Percentiles rank a stretch among this genome's conserved stretches.
These are phyloP conservation scores for Fusarium circinatum DNA, from an alignment of 2,329 filamentous ascomycete species.

Conservation along the genomic window DNA sequence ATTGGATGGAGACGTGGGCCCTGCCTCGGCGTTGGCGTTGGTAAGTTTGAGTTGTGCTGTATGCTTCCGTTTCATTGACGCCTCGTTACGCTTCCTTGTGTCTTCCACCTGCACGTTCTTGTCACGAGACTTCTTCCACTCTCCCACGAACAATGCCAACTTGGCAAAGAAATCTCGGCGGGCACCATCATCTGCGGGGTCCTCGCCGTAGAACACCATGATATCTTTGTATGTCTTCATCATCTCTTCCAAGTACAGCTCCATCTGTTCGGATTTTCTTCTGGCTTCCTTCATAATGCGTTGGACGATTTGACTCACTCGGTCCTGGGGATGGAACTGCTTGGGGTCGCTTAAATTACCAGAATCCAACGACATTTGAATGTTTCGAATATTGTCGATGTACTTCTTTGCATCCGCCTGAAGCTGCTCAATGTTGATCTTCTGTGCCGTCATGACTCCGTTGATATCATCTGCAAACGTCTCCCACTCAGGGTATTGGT, in stretches of 20 bases:
- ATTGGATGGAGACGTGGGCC: conserved; percentile 72
- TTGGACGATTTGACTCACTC: conserved; percentile 90
- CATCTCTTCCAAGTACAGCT: conserved; percentile 94
- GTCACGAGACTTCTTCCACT: conserved; percentile 96
- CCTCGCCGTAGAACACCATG: conserved; percentile 96
- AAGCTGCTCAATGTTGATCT: conserved; percentile 94
- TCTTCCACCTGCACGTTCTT: conserved; percentile 92
- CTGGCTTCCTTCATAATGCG: conserved; percentile 96
- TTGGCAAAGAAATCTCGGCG: conserved; percentile 95
- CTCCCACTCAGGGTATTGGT: conserved; percentile 97
- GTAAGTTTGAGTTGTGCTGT: conserved; percentile 69
- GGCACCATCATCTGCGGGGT: conserved; percentile 90
- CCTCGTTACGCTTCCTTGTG: conserved; percentile 84
- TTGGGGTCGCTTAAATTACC: conserved; percentile 96
- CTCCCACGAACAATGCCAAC: conserved; percentile 86
- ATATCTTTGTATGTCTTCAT: conserved; percentile 91
- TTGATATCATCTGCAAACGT: conserved; percentile 85
- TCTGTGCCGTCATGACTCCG: conserved; percentile 81
- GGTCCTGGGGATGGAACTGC: conserved; percentile 97
- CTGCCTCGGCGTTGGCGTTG: conserved; percentile 61
- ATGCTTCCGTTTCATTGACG: conserved; percentile 90
- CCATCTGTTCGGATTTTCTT: conserved; percentile 95
- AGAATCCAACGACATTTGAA: conserved; percentile 90
- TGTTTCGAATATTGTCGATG: conserved; percentile 93
- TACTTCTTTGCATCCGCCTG: conserved; percentile 89